These are phyloP conservation scores for Rhizoctonia solani DNA, from an alignment of 1,284 basidiomycete species.

Conservation along the genomic window DNA sequence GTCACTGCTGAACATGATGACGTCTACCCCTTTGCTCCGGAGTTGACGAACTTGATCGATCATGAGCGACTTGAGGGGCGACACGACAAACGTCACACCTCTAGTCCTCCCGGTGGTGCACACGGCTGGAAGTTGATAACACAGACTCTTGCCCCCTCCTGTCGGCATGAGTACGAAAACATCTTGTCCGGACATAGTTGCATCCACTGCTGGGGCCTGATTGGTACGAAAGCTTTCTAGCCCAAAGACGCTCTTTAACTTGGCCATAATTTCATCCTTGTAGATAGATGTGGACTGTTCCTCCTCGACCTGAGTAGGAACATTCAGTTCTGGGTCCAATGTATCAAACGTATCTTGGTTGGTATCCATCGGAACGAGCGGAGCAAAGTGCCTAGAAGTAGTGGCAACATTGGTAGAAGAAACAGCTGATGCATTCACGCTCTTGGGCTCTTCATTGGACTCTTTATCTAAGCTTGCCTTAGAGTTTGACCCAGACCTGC, in stretches of 20 bases:
- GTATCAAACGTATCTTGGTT: constrained; percentile 10
- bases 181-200: constrained; percentile 79
- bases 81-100: constrained; percentile 90
- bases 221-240: constrained; percentile 76
- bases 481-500: background rate
- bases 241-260: constrained; percentile 68
- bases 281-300: constrained; percentile 16
- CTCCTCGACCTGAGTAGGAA: constrained; percentile 14
- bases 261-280: constrained; percentile 59
- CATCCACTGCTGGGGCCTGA: constrained; percentile 86
- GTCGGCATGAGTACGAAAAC: constrained; percentile 98
- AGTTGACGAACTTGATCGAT: constrained; percentile 84
- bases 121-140: constrained; percentile 82
- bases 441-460: background rate
- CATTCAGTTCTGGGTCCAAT: constrained; percentile 16
- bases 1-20: constrained; percentile 72
- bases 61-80: constrained; percentile 89
- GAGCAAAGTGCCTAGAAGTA: constrained; percentile 22
- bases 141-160: constrained; percentile 65
- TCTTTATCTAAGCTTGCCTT: background rate
- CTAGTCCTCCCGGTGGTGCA: constrained; percentile 70
- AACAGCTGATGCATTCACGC: background rate
- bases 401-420: background rate
- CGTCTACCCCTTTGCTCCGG: constrained; percentile 67
- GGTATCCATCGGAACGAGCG: constrained; percentile 11